Conservation (phyloP, 345 rosid genomes). For the Excoecaria cochinchinensis region DNA sequence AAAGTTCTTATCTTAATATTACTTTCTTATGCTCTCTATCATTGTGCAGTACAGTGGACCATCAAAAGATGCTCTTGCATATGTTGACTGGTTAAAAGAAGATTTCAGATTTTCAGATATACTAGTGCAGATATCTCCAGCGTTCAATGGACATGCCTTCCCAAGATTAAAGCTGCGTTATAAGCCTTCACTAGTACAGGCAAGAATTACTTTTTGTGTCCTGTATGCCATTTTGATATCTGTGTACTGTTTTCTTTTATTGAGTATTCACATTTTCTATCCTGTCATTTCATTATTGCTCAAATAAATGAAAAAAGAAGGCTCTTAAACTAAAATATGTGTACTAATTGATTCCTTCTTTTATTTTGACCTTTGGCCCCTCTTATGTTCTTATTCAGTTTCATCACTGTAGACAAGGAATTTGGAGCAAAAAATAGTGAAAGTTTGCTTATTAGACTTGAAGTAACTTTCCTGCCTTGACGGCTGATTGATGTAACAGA, state of each 20-base stretch:
- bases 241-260: background rate
- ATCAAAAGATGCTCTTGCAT: conserved; percentile 64
- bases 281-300: background rate
- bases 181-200: conserved; percentile 91
- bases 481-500: background rate
- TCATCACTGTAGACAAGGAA: too few species aligned
- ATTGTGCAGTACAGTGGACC: conserved; percentile 93
- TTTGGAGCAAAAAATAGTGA: background rate
- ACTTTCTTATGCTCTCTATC: conserved; percentile 16
- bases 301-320: background rate
- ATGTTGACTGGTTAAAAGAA: conserved; percentile 76
- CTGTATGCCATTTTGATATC: background rate
- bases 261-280: background rate
- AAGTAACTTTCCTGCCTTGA: background rate
- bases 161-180: conserved; percentile 82
- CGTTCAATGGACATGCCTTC: conserved; percentile 73
- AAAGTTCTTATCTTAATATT: background rate
- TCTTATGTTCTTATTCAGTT: background rate
- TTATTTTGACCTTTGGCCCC: background rate
- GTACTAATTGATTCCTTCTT: background rate
- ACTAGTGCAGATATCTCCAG: conserved; percentile 83
- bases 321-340: background rate
- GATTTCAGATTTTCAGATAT: conserved; percentile 66
- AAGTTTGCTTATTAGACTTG: background rate
- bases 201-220: conserved; percentile 27